Conservation (phyloP, 2,329 filamentous ascomycete genomes). For the Cladophialophora bantiana region DNA sequence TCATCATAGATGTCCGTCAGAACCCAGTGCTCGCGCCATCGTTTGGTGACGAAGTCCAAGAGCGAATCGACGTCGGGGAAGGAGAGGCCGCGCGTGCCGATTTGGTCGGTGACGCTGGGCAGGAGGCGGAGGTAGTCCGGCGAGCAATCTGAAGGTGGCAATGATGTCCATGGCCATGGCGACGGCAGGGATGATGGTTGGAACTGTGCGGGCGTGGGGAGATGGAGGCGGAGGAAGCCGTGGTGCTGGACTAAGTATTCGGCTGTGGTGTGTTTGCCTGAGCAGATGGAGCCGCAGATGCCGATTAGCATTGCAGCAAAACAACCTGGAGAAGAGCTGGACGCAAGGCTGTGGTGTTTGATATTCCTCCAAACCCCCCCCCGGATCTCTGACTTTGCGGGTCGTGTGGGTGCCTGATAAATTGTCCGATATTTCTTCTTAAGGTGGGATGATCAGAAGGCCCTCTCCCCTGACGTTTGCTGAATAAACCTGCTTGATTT, state of each 20-base stretch:
- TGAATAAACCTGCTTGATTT: neutral
- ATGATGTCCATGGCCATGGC: neutral
- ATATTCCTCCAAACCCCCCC: neutral
- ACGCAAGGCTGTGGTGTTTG: slow-evolving; percentile 4
- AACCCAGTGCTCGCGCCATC: slow-evolving; percentile 85
- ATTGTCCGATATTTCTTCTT: no score
- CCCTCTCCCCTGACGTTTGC: neutral
- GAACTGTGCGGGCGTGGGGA: slow-evolving; percentile 55
- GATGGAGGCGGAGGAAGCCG: slow-evolving; percentile 75
- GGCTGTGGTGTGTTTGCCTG: slow-evolving; percentile 89
- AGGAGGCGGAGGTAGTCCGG: slow-evolving; percentile 31
- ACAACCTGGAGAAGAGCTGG: no score
- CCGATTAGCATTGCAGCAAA: slow-evolving; percentile 58
- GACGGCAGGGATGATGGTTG: slow-evolving; percentile 37
- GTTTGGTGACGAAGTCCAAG: slow-evolving; percentile 82
- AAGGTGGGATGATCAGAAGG: neutral
- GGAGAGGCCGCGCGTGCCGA: slow-evolving; percentile 39
- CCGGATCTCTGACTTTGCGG: neutral
- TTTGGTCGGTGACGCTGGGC: slow-evolving; percentile 39
- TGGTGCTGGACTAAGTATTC: slow-evolving; percentile 85
- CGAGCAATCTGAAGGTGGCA: neutral
- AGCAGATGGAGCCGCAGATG: slow-evolving; percentile 74
- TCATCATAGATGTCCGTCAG: slow-evolving; percentile 83
- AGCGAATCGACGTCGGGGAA: slow-evolving; percentile 66
- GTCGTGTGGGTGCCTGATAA: neutral